phyloP scores from a whole-genome alignment of 768 basidiomycete species.

The Suillus fuscotomentosus region DNA sequence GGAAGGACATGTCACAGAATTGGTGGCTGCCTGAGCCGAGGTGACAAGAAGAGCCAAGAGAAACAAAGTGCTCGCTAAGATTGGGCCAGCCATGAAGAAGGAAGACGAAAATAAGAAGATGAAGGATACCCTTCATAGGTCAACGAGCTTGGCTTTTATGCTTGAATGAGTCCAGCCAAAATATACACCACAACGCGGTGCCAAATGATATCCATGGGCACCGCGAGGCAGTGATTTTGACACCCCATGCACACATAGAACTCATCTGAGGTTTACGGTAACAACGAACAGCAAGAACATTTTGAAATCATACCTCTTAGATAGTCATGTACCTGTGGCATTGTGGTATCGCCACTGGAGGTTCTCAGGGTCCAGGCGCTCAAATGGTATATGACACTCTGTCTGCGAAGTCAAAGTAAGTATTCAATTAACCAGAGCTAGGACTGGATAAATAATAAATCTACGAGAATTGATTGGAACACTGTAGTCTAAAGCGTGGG shows the following conservation, averaged over 20 bases:
- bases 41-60: not conserved
- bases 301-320: not conserved
- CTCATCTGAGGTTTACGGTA: not conserved
- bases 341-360: not conserved
- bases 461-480: constrained; percentile 30
- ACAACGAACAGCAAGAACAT: not conserved
- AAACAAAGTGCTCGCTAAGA: not conserved
- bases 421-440: constrained; percentile 46
- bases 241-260: not conserved
- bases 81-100: not conserved
- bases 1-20: constrained; percentile 20
- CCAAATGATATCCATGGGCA: not conserved
- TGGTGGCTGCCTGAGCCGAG: constrained; percentile 6
- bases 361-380: constrained; percentile 43
- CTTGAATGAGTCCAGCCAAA: not conserved
- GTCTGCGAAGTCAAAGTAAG: constrained; percentile 75
- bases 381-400: constrained; percentile 76
- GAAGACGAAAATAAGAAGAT: not conserved
- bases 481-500: constrained; percentile 12
- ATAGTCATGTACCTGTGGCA: not conserved
- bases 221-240: not conserved
- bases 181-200: too few species aligned
- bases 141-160: not conserved
- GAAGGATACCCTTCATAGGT: not conserved
- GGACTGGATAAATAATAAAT: constrained; percentile 57